These are phyloP conservation scores for Picea mariana DNA, from an alignment of 83 land plant genomes.

Conservation along the genomic window DNA sequence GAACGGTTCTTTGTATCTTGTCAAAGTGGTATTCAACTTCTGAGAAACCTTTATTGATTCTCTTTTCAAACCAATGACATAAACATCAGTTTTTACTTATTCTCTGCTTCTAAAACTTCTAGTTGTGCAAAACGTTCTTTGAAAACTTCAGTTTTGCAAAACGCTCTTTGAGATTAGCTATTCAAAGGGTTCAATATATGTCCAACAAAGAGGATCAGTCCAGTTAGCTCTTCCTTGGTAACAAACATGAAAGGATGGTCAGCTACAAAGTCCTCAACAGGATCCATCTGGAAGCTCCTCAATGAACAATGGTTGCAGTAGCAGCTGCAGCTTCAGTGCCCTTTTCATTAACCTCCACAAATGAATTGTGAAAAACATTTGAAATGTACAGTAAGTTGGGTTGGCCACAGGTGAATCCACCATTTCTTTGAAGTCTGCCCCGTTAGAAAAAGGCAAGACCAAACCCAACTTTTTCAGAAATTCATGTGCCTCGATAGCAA, in stretches of 20 bases:
- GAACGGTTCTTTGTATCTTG: too few relatives aligned
- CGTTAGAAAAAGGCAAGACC: slow-evolving; percentile 43
- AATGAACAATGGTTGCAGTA: slow-evolving; percentile 24
- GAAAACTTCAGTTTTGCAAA: neutral
- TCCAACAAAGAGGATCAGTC: slow-evolving; percentile 41
- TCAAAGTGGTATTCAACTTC: too few relatives aligned
- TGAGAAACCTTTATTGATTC: too few relatives aligned
- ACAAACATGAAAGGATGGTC: slow-evolving; percentile 88
- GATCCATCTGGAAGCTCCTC: neutral
- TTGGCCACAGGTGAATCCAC: slow-evolving; percentile 45
- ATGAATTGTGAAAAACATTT: slow-evolving; percentile 69
- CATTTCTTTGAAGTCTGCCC: slow-evolving; percentile 75
- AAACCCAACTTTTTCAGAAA: slow-evolving; percentile 63
- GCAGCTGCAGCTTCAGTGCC: slow-evolving; percentile 93
- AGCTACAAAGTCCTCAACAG: slow-evolving; percentile 69
- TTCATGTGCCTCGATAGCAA: slow-evolving; percentile 48
- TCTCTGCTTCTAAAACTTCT: neutral
- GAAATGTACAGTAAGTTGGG: slow-evolving; percentile 32
- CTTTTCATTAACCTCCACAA: slow-evolving; percentile 82
- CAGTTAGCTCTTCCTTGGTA: slow-evolving; percentile 50
- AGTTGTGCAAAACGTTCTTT: neutral
- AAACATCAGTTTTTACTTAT: too few relatives aligned
- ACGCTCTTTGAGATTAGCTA: neutral
- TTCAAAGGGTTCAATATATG: slow-evolving; percentile 31
- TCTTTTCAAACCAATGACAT: too few relatives aligned